These are phyloP conservation scores for Nigrograna mackinnonii DNA, from an alignment of 2,329 filamentous ascomycete genomes.

Conservation along the genomic window DNA sequence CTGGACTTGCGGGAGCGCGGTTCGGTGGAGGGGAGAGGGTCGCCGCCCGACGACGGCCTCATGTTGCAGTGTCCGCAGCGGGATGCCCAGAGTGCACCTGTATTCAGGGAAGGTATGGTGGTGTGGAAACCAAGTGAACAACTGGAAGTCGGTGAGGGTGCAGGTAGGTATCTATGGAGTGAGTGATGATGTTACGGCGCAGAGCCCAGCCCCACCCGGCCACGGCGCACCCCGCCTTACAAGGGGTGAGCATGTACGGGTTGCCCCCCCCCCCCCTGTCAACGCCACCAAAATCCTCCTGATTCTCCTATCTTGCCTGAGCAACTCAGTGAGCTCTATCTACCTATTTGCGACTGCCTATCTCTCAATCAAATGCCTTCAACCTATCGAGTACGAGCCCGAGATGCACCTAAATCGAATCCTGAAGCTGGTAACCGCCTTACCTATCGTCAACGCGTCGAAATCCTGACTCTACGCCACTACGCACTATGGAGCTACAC, in stretches of 20 bases:
- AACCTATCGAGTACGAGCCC: not conserved
- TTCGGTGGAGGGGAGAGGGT: slow-evolving; percentile 33
- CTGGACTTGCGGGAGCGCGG: slow-evolving; percentile 43
- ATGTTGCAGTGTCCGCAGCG: slow-evolving; percentile 15
- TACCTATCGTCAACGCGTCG: not conserved
- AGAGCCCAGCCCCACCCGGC: too few species aligned
- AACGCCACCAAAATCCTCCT: not conserved
- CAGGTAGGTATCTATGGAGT: not conserved
- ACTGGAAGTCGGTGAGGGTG: too few species aligned
- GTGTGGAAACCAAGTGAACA: too few species aligned
- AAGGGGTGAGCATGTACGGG: not conserved
- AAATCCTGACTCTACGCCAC: not conserved
- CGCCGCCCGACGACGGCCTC: slow-evolving; percentile 40
- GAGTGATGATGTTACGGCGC: slow-evolving; percentile 3
- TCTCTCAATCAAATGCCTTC: not conserved
- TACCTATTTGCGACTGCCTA: not conserved
- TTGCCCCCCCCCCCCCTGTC: not conserved
- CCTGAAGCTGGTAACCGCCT: not conserved
- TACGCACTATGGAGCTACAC: not conserved
- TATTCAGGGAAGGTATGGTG: too few species aligned
- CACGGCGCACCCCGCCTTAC: too few species aligned
- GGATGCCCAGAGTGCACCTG: slow-evolving; percentile 1
- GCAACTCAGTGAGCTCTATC: too few species aligned
- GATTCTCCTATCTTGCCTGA: too few species aligned
- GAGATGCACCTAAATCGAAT: not conserved